Percentiles rank a stretch among this genome's conserved stretches.
phyloP scores from a whole-genome alignment of 108 stramenopile species.

The Nannochloropsis salina region DNA sequence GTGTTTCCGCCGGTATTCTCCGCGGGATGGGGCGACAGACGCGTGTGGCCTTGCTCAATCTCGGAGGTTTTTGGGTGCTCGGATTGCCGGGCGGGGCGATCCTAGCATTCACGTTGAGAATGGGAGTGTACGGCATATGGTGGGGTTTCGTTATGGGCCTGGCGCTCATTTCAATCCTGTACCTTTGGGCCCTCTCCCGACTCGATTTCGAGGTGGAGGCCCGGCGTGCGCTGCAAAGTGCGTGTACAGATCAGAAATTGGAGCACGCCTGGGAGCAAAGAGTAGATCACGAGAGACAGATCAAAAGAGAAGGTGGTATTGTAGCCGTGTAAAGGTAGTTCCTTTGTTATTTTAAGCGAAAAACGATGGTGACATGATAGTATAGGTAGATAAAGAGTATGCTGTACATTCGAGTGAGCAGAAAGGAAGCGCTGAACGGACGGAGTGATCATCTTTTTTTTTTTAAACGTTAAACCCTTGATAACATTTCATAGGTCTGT shows the following conservation, averaged over 20 bases:
- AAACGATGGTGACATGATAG: too few relatives aligned
- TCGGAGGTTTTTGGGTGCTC: not conserved
- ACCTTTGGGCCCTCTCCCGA: not conserved
- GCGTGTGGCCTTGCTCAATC: not conserved
- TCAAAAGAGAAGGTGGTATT: not conserved
- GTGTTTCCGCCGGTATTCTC: not conserved
- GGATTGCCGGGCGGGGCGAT: not conserved
- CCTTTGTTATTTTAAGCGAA: too few relatives aligned
- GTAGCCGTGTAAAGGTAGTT: not conserved
- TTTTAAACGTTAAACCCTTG: too few relatives aligned
- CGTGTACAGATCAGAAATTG: not conserved
- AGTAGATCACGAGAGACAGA: not conserved
- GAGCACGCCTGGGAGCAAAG: not conserved
- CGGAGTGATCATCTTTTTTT: too few relatives aligned
- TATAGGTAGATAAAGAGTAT: too few relatives aligned
- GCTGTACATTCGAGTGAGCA: too few relatives aligned
- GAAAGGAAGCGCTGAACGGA: too few relatives aligned
- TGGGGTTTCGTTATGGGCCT: conserved; percentile 19
- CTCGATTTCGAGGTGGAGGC: conserved; percentile 1
- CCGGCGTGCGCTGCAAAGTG: not conserved
- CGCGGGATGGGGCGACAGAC: conserved; percentile 19
- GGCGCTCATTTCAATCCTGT: conserved; percentile 3
- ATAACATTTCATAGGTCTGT: too few relatives aligned
- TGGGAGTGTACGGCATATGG: conserved; percentile 6
- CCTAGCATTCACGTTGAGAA: not conserved